Evolutionary conservation across 495 filamentous ascomycete genomes (phyloP).

Genomic region (Friedmanniomyces simplex): DNA sequence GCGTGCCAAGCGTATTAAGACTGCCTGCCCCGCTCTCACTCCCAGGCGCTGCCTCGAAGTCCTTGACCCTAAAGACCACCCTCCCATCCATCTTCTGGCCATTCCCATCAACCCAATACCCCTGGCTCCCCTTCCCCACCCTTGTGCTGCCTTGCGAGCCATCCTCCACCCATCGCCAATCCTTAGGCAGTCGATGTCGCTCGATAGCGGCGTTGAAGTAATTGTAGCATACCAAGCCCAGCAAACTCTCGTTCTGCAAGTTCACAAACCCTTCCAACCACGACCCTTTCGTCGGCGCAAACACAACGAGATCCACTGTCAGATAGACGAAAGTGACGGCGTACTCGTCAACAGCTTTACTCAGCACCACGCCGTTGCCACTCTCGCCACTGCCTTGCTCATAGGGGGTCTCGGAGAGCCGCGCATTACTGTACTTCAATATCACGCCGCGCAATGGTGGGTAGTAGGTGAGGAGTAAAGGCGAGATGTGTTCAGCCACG

Average conservation of each 20-base stretch:
- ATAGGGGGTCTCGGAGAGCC: slow-evolving; percentile 27
- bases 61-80: slow-evolving; percentile 51
- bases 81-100: slow-evolving; percentile 52
- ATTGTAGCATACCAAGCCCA: slow-evolving; percentile 63
- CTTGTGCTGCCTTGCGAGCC: slow-evolving; percentile 4
- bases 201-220: slow-evolving; percentile 66
- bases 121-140: slow-evolving; percentile 29
- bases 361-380: slow-evolving; percentile 32
- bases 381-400: slow-evolving; percentile 22
- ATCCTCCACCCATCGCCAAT: slow-evolving; percentile 50
- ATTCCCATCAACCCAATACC: slow-evolving; percentile 52
- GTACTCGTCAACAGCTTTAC: slow-evolving; percentile 54
- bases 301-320: slow-evolving; percentile 62
- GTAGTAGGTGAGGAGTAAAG: slow-evolving; percentile 64
- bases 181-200: slow-evolving; percentile 50
- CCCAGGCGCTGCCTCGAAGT: slow-evolving; percentile 45
- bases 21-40: slow-evolving; percentile 6
- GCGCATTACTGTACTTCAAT: slow-evolving; percentile 55
- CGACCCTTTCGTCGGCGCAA: slow-evolving; percentile 49
- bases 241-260: slow-evolving; percentile 59
- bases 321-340: slow-evolving; percentile 58
- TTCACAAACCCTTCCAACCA: slow-evolving; percentile 58
- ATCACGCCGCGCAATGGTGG: slow-evolving; percentile 59
- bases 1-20: slow-evolving; percentile 12
- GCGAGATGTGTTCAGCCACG: slow-evolving; percentile 65